These are phyloP conservation scores for Monosporascus cannonballus DNA, from an alignment of 2,329 filamentous ascomycete genomes.

Conservation along the genomic window DNA sequence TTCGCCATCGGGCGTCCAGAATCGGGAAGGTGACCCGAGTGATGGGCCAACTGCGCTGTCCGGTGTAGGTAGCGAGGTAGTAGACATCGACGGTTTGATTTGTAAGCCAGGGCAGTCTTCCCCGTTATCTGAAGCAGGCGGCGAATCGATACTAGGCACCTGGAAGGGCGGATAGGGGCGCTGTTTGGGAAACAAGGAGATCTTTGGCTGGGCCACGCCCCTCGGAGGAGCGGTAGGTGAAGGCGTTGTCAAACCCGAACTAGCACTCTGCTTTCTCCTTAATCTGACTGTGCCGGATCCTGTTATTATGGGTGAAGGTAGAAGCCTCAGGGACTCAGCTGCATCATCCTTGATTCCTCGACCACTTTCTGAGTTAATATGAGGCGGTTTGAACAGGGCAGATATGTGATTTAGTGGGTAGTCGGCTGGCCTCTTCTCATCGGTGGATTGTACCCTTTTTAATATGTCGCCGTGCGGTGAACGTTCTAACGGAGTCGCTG, in stretches of 20 bases:
- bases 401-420: conserved; percentile 25
- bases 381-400: conserved; percentile 20
- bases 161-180: conserved; percentile 4
- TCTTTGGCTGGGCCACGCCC: conserved; percentile 5
- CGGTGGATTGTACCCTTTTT: neutral
- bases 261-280: neutral
- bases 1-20: neutral
- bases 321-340: conserved; percentile 9
- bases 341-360: conserved; percentile 2
- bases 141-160: conserved; percentile 9
- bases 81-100: conserved; percentile 11
- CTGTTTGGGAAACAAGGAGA: conserved; percentile 10
- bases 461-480: neutral
- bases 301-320: conserved; percentile 17
- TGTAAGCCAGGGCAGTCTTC: conserved; percentile 5
- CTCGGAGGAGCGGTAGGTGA: neutral
- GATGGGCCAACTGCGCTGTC: conserved; percentile 7
- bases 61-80: conserved; percentile 8
- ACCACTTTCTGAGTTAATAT: conserved; percentile 11
- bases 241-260: neutral
- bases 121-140: conserved; percentile 14
- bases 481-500: neutral
- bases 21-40: neutral
- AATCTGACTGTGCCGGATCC: neutral
- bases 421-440: conserved; percentile 15